Evolutionary conservation across 2,329 filamentous ascomycete genomes (phyloP), one percentile per base, ranked within the genome.

Genomic region (Trichoderma sp.): DNA sequence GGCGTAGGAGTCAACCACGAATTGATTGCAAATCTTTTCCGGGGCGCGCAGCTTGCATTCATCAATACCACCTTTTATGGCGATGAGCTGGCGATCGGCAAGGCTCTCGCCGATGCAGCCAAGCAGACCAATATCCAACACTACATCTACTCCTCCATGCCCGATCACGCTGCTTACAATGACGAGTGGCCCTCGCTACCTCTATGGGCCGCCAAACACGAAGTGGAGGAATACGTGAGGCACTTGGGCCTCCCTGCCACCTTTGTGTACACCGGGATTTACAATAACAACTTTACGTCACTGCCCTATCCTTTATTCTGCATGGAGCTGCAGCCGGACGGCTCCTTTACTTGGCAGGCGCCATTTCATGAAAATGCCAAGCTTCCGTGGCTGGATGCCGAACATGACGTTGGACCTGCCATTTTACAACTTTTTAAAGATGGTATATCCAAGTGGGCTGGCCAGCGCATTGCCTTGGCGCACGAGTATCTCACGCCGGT

Each of bases 221-320:
- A 92, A 61, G 91, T 98, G 53, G 96, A 98, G 81, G 92, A 96
- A 67, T 97, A 98, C 79, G 87, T 97, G 63, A 89, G 92, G 69
- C 88, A 93, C 77, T 87, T 97, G 52, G 90, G 90, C 11, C 85
- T 97, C 13, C 93, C 93, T 0, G 90, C 94, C 0, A 98, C 95
- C 0, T 98, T 97, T 79, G 91, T 97, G 73, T 97, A 97, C 80
- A 93, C 94, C 11, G 96, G 95, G 70, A 97, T 97, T 75, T 99
- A 98, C 85, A 97, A 98, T 85, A 98, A 98, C 82, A 98, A 99
- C 79, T 99, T 98, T 81, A 98, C 95, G 35, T 96, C 92, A 58
- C 85, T 97, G 37, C 89, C 89, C 1, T 98, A 97, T 77, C 96
- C 96, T 1, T 86, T 98, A 4, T 98, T 98, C 83, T 96, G 94